A percentile compares a stretch with the other conserved stretches of the same genome.
phyloP scores from a whole-genome alignment of 148 eudicot species.

The Amaranthus palmeri region DNA sequence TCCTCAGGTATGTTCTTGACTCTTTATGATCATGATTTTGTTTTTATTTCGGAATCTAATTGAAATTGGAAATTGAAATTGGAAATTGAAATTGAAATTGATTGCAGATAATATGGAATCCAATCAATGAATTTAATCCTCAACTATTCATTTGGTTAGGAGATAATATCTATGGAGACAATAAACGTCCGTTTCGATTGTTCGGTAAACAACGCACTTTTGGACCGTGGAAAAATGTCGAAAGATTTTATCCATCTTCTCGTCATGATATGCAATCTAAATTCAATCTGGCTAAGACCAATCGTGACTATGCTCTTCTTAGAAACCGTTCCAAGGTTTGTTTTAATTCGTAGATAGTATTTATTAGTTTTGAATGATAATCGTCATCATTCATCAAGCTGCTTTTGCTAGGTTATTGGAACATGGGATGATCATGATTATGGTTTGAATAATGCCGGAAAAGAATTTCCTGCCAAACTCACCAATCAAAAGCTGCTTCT shows the following conservation, averaged over 20 bases:
- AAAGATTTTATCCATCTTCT: slow-evolving; percentile 55
- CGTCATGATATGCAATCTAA: slow-evolving; percentile 51
- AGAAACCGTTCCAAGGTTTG: slow-evolving; percentile 44
- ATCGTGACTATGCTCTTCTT: slow-evolving; percentile 43
- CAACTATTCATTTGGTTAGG: slow-evolving; percentile 71
- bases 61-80: neutral
- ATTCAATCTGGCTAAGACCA: slow-evolving; percentile 40
- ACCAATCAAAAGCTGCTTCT: slow-evolving; percentile 57
- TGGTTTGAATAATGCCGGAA: slow-evolving; percentile 77
- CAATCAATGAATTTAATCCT: slow-evolving; percentile 45
- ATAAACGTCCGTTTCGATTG: slow-evolving; percentile 41
- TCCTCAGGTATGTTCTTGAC: slow-evolving; percentile 40
- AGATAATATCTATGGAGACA: slow-evolving; percentile 74
- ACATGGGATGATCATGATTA: slow-evolving; percentile 89
- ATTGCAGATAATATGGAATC: slow-evolving; percentile 55
- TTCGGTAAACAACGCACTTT: slow-evolving; percentile 63
- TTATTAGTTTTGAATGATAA: neutral
- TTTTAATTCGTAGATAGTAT: neutral
- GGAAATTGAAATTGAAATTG: neutral
- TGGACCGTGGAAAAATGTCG: slow-evolving; percentile 73
- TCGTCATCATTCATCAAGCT: neutral
- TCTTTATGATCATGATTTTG: neutral
- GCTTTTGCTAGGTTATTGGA: slow-evolving; percentile 48
- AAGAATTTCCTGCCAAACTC: slow-evolving; percentile 49
- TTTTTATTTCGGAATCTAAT: neutral